Conservation (phyloP, 306 rosid genomes). For the Prinsepia uniflora region DNA sequence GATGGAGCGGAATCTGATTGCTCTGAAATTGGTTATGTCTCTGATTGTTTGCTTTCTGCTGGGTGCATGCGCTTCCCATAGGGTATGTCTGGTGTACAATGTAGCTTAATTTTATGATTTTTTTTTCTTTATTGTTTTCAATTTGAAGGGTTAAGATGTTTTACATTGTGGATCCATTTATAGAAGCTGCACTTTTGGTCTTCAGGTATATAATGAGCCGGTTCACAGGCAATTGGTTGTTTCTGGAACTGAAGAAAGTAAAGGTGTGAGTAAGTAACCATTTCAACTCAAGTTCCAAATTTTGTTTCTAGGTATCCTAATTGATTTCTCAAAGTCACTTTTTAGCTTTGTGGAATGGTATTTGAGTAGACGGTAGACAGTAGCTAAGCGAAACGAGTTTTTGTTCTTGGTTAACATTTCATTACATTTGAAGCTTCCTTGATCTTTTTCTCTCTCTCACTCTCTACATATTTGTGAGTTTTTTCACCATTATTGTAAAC, state of each 20-base stretch:
- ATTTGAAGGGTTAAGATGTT: background rate
- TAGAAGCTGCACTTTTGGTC: slow-evolving; percentile 13
- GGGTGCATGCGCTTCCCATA: slow-evolving; percentile 31
- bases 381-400: background rate
- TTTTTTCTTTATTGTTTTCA: background rate
- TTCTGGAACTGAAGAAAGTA: slow-evolving; percentile 30
- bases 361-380: background rate
- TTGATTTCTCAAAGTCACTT: background rate
- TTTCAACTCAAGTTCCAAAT: background rate
- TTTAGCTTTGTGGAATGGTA: background rate
- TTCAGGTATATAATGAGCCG: slow-evolving; percentile 32
- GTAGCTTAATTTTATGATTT: background rate
- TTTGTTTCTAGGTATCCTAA: background rate
- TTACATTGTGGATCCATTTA: background rate
- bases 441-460: background rate
- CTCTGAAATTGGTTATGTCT: slow-evolving; percentile 22
- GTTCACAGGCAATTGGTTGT: slow-evolving; percentile 21
- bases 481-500: background rate
- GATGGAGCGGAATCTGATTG: slow-evolving; percentile 11
- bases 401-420: too few relatives aligned
- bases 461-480: background rate
- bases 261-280: slow-evolving; percentile 24
- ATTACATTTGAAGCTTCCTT: too few relatives aligned
- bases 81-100: slow-evolving; percentile 22
- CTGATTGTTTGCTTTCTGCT: slow-evolving; percentile 21